Evolutionary conservation across 441 rosid genomes (phyloP).

Genomic region (Macaranga tanarius): DNA sequence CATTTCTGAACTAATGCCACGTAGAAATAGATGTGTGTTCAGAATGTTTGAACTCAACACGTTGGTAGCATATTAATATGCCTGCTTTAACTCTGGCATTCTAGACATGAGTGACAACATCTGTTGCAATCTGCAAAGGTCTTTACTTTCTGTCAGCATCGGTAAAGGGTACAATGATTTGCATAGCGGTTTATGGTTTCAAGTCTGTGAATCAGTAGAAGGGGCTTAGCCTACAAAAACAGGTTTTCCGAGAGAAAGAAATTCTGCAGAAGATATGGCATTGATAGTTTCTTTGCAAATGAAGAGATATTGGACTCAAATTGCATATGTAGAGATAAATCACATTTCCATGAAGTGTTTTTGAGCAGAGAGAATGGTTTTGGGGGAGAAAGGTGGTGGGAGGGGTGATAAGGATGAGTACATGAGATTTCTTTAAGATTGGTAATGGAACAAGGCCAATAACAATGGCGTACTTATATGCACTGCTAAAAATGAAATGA

Average conservation of each 20-base stretch:
- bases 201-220: not conserved
- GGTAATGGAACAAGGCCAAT: not conserved
- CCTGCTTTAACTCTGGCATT: not conserved
- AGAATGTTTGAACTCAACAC: not conserved
- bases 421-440: not conserved
- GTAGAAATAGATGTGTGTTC: not conserved
- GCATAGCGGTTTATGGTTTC: not conserved
- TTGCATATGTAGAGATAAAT: constrained; percentile 2
- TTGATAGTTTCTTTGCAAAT: not conserved
- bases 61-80: not conserved
- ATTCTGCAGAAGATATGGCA: constrained; percentile 6
- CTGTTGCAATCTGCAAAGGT: not conserved
- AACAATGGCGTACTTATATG: not conserved
- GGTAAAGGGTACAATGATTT: not conserved
- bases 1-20: not conserved
- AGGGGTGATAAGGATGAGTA: too few relatives aligned
- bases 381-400: too few relatives aligned
- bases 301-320: constrained; percentile 2
- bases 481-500: not conserved
- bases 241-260: not conserved
- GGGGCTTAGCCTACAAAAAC: not conserved
- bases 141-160: not conserved
- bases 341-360: not conserved
- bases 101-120: too few relatives aligned
- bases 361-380: too few relatives aligned